Evolutionary conservation across 106 monocot genomes (phyloP), one percentile per base, ranked within the genome.

Genomic region (Dendrobium huoshanense): DNA sequence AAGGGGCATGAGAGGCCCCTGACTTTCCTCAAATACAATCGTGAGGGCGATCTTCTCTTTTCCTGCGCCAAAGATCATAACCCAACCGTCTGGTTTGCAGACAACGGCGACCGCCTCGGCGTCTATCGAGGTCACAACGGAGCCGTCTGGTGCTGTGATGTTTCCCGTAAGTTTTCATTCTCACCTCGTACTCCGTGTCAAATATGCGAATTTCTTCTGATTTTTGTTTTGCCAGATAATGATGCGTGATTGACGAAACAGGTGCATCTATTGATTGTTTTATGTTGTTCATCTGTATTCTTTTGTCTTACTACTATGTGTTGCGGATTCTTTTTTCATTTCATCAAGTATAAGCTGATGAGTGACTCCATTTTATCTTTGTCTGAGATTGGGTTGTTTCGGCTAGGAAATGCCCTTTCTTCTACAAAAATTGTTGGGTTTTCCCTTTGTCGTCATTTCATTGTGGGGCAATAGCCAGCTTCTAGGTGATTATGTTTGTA

Each of bases 141-240:
- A 49, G 96, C 96, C 43, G 94, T 97, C 41, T 97, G 96, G 96
- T 90, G 94, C 90, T 97, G 96, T 79, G 96, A 97, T 78, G 94
- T 97, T 40, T 97, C 96, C 25, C 81, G 96, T 95, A 83, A 79
- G 74, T 42, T 10, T 58, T 65, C 77, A 15, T 11, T 37, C 37
- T 70, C 15, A 7, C 67, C 2, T 51, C 15, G 13, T 37, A 0
- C 10, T 33, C 15, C 37, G 11, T 37, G 11, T 70, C 70, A 70
- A 15, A 31, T 70, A 33, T 70, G 70, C 29, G 37, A 70, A 37
- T 33, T 33, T 70, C 2, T 70, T 37, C 33, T 70, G 15, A 70
- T 70, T 29, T 70, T 31, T 70, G 25, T 51, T 15, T 25, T 65
- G 25, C 4, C 25, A 1, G 13, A 24, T 65, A 24, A 65, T 25